Conservation (phyloP, 31 red algal species). For the Asparagopsis taxiformis region DNA sequence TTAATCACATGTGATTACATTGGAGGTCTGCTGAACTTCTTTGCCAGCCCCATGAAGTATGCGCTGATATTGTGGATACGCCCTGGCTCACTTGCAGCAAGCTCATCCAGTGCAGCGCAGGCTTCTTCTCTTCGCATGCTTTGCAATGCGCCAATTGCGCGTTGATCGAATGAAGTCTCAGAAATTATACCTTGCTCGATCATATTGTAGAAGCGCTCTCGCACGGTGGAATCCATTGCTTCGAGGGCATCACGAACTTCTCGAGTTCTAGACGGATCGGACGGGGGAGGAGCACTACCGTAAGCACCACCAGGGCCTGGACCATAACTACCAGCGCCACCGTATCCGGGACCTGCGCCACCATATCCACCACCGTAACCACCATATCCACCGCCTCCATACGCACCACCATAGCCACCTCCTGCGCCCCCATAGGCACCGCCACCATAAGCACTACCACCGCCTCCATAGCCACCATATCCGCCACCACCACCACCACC, state of each 20-base stretch:
- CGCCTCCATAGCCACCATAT: constrained; percentile 10
- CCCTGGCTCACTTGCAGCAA: constrained; percentile 70
- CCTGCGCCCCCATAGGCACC: too few relatives aligned
- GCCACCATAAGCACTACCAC: constrained; percentile 20
- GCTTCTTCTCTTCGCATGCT: constrained; percentile 61
- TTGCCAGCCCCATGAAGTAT: constrained; percentile 84
- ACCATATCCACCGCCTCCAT: not conserved
- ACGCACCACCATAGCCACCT: constrained; percentile 15
- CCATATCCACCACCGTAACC: constrained; percentile 13
- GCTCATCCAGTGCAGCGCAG: constrained; percentile 77
- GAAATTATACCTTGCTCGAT: constrained; percentile 50
- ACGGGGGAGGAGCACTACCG: constrained; percentile 8
- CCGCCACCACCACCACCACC: constrained; percentile 25
- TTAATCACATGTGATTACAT: constrained; percentile 31
- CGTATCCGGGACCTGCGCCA: too few relatives aligned
- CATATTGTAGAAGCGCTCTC: constrained; percentile 65
- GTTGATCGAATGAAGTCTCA: constrained; percentile 68
- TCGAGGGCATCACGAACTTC: constrained; percentile 61
- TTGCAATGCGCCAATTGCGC: constrained; percentile 69
- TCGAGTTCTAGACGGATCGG: constrained; percentile 8
- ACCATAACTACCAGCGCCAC: not conserved
- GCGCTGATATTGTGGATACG: constrained; percentile 88
- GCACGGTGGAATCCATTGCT: constrained; percentile 45
- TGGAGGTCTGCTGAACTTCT: constrained; percentile 58
- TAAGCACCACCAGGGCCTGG: constrained; percentile 5